These are phyloP conservation scores for Boletus subcaerulescens DNA, from an alignment of 768 basidiomycete genomes.

Conservation along the genomic window DNA sequence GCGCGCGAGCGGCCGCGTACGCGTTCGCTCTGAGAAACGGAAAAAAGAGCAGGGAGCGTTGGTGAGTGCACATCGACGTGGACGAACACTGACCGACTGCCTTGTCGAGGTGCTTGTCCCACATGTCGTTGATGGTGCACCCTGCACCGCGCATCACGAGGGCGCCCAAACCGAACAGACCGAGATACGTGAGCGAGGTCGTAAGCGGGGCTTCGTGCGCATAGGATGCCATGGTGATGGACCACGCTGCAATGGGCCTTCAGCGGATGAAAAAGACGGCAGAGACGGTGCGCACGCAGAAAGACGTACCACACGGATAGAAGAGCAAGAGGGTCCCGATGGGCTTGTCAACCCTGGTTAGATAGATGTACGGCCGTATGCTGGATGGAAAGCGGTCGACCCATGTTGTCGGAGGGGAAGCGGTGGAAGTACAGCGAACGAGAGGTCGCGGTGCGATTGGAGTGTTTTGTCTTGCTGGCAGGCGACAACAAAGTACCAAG, in stretches of 20 bases:
- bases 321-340: conserved; percentile 90
- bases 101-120: conserved; percentile 91
- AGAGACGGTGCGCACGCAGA: not conserved
- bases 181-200: conserved; percentile 69
- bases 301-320: conserved; percentile 85
- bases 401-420: conserved; percentile 48
- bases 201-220: conserved; percentile 64
- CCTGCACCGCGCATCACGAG: conserved; percentile 97
- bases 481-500: not conserved
- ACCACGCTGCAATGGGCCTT: conserved; percentile 69
- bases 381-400: conserved; percentile 59
- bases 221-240: conserved; percentile 95
- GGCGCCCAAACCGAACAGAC: conserved; percentile 86
- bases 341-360: conserved; percentile 93
- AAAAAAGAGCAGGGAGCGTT: too few relatives aligned
- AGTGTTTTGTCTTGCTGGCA: not conserved
- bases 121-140: conserved; percentile 99
- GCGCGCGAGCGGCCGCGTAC: conserved; percentile 79
- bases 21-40: conserved; percentile 68
- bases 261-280: not conserved
- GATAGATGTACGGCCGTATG: conserved; percentile 74
- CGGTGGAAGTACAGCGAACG: conserved; percentile 17
- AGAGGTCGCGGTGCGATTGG: not conserved
- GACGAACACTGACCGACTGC: conserved; percentile 66
- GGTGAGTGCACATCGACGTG: not conserved